Conservation (phyloP, 345 rosid genomes). For the Heritiera fomes region DNA sequence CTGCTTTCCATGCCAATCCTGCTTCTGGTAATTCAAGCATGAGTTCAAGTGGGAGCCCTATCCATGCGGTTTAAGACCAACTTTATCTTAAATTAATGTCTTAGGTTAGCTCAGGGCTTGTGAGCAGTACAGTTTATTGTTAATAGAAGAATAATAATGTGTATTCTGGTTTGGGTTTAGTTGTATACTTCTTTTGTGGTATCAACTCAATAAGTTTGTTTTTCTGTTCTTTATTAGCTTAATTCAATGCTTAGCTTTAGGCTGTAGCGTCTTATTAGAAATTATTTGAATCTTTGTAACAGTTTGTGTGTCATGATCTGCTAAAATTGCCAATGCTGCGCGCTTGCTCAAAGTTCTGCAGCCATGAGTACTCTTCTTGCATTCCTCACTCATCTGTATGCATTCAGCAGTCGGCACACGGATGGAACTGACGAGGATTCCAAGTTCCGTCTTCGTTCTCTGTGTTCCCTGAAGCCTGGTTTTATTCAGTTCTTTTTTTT, state of each 20-base stretch:
- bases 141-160: slow-evolving; percentile 36
- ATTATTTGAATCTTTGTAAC: slow-evolving; percentile 39
- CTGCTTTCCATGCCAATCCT: slow-evolving; percentile 95
- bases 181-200: slow-evolving; percentile 34
- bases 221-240: slow-evolving; percentile 1
- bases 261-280: slow-evolving; percentile 34
- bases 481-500: no score
- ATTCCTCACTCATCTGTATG: no score
- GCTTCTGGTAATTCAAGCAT: slow-evolving; percentile 52
- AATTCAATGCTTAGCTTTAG: slow-evolving; percentile 31
- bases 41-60: slow-evolving; percentile 49
- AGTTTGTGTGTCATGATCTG: slow-evolving; percentile 1
- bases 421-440: no score
- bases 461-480: neutral
- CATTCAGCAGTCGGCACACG: no score
- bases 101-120: slow-evolving; percentile 24
- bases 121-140: slow-evolving; percentile 34
- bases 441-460: no score
- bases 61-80: slow-evolving; percentile 53
- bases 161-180: slow-evolving; percentile 34
- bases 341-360: neutral
- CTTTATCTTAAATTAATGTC: slow-evolving; percentile 18
- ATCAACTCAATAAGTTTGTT: slow-evolving; percentile 32
- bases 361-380: no score
- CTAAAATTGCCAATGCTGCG: neutral